phyloP scores from a whole-genome alignment of 2,329 filamentous ascomycete genomes.

The Trichophyton verrucosum region DNA sequence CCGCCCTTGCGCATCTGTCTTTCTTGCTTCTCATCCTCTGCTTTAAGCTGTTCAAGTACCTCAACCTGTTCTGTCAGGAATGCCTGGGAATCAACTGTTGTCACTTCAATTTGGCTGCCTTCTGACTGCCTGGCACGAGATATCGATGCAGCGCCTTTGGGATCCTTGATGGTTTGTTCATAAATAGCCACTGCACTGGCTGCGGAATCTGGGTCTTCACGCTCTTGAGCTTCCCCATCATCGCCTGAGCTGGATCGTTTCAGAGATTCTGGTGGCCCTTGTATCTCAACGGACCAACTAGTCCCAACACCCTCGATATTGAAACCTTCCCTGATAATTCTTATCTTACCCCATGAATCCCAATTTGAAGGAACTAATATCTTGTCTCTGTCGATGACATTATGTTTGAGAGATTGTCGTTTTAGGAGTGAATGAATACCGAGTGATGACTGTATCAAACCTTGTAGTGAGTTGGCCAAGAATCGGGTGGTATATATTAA shows the following conservation, averaged over 20 bases:
- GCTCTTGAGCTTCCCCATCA: conserved; percentile 16
- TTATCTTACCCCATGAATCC: conserved; percentile 97
- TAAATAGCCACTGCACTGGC: conserved; percentile 59
- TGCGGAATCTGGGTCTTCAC: conserved; percentile 20
- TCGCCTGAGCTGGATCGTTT: conserved; percentile 11
- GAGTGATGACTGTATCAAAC: conserved; percentile 70
- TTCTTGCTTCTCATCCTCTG: conserved; percentile 41
- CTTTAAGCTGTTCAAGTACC: conserved; percentile 54
- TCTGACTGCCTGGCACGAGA: conserved; percentile 38
- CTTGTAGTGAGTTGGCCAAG: conserved; percentile 62
- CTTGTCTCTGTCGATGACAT: conserved; percentile 87
- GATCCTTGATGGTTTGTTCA: conserved; percentile 67
- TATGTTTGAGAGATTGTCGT: conserved; percentile 67
- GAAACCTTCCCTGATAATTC: conserved; percentile 80
- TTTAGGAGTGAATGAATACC: conserved; percentile 75
- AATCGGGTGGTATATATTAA: conserved; percentile 75
- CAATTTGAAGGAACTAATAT: conserved; percentile 91
- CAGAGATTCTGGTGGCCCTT: conserved; percentile 36
- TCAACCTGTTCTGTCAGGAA: conserved; percentile 67
- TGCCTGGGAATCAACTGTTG: conserved; percentile 60
- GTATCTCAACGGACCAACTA: conserved; percentile 76
- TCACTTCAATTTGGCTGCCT: conserved; percentile 41
- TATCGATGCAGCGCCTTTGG: conserved; percentile 50
- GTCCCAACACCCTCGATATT: conserved; percentile 77
- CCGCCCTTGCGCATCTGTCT: conserved; percentile 21